Evolutionary conservation across 345 rosid genomes (phyloP), one percentile per base, ranked within the genome.

Genomic region (Eucalyptus pauciflora): DNA sequence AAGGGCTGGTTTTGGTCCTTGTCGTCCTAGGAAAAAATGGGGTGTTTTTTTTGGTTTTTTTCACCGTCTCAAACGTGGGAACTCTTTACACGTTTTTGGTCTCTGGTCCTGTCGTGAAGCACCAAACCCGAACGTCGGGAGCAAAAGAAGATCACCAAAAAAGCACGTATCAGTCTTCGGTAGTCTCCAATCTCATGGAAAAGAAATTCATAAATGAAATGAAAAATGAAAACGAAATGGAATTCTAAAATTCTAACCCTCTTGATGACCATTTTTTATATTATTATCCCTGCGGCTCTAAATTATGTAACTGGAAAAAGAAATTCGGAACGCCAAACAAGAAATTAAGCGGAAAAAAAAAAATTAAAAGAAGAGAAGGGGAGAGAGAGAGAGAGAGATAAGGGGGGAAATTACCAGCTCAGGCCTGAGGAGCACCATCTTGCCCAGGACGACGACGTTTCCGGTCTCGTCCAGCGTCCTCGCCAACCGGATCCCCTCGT

Each of bases 401-500:
- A 49, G 17, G 50, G 64, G 5, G 41, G 41, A 41, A 87, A 52
- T 71, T 92, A 98, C 99, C 99, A 96, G 95, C 27, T 97, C 95
- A 10, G 99, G 98, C 86, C 90, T 91, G 50, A 98, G 92, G 86
- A 96, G 93, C 87, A 96, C 99, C 24, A 87, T 87, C 31, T 95
- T 89, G 46, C 99, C 97, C 60, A 97, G 27, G 8, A 98, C 96
- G 89, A 98, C 91, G 5, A 96, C 99, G 87, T 88, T 92, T 81
- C 99, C 99, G 2, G 98, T 95, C 87, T 97, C 96, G 56, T 97
- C 99, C 2, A 98, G 95, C 93, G 89, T 87, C 89, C 93, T 94
- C 10, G 98, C 98, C 6, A 94, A 88, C 90, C 56, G 92, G 62
- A 50, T 50, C 7, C 95, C 99, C 76, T 93, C 90, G 56, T 91